A percentile compares a stretch with the other conserved stretches of the same genome.
Conservation (phyloP, 2,329 filamentous ascomycete genomes). For the Intubia oerlemansii region DNA sequence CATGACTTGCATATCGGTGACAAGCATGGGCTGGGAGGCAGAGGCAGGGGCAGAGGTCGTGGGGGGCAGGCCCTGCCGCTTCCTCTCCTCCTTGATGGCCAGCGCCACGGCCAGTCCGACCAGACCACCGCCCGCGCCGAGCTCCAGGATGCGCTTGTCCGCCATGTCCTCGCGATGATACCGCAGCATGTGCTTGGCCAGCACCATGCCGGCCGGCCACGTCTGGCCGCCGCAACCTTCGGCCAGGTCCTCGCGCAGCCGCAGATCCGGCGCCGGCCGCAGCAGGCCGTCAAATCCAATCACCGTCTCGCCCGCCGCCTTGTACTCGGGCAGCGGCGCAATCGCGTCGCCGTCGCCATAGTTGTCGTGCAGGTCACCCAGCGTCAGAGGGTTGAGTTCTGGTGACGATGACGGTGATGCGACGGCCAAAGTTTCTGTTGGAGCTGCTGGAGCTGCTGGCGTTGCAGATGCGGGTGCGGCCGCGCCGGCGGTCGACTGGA, state of each 20-base stretch:
- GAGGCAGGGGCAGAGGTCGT: too few species aligned
- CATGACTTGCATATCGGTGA: slow-evolving; percentile 84
- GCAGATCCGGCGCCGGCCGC: slow-evolving; percentile 38
- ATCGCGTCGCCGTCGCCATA: slow-evolving; percentile 21
- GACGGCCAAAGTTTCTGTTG: too few species aligned
- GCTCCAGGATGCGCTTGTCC: slow-evolving; percentile 45
- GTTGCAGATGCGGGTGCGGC: too few species aligned
- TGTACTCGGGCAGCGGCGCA: slow-evolving; percentile 37
- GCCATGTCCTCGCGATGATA: slow-evolving; percentile 41
- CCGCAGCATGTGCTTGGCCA: slow-evolving; percentile 69
- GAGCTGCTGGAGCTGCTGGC: too few species aligned
- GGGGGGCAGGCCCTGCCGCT: not conserved
- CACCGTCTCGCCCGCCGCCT: slow-evolving; percentile 26
- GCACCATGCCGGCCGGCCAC: slow-evolving; percentile 83
- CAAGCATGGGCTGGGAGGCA: slow-evolving; percentile 32
- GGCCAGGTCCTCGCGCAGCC: slow-evolving; percentile 65
- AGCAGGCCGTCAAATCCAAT: slow-evolving; percentile 49
- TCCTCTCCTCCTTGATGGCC: slow-evolving; percentile 19
- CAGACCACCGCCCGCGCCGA: slow-evolving; percentile 80
- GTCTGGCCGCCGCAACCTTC: slow-evolving; percentile 83
- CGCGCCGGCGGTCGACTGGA: too few species aligned
- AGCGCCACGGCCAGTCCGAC: slow-evolving; percentile 46
- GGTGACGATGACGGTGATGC: too few species aligned
- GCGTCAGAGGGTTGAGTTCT: slow-evolving; percentile 25
- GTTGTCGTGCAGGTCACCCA: slow-evolving; percentile 11